Percentiles rank a stretch among this genome's conserved stretches.
Conservation (phyloP, 306 rosid genomes). For the Biancaea sappan region DNA sequence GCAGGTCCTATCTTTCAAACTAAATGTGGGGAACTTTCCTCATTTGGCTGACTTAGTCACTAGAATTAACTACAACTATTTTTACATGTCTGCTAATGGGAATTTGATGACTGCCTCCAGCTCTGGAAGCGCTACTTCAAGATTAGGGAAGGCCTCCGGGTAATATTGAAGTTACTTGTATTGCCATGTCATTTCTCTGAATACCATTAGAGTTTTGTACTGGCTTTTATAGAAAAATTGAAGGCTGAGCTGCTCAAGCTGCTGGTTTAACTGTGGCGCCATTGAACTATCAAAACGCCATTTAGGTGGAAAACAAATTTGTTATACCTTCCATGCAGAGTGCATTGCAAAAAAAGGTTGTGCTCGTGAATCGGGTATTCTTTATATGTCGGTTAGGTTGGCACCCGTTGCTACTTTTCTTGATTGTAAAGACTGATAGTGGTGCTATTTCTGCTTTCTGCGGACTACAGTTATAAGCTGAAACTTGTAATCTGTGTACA, state of each 20-base stretch:
- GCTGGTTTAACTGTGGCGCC: constrained; percentile 1
- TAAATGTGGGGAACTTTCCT: constrained; percentile 94
- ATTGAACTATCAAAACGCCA: not conserved
- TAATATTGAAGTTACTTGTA: constrained; percentile 42
- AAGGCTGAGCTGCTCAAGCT: not conserved
- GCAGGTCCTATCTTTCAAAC: constrained; percentile 95
- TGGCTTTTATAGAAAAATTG: not conserved
- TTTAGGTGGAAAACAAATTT: not conserved
- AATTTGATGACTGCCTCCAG: constrained; percentile 72
- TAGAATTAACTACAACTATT: constrained; percentile 88
- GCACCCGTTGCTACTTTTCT: constrained; percentile 1
- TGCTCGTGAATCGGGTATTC: not conserved
- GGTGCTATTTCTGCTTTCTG: not conserved
- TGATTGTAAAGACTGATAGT: constrained; percentile 7
- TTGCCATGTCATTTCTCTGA: constrained; percentile 9
- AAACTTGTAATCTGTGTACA: not conserved
- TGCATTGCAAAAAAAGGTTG: not conserved
- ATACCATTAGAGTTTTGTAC: constrained; percentile 12
- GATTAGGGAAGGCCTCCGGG: constrained; percentile 59
- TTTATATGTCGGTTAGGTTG: constrained; percentile 12
- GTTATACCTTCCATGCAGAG: not conserved
- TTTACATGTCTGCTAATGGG: constrained; percentile 90
- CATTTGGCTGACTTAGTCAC: constrained; percentile 96
- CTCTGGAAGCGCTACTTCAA: constrained; percentile 58
- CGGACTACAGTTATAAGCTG: not conserved